Percentiles rank a stretch among this genome's conserved stretches.
phyloP scores from a whole-genome alignment of 495 filamentous ascomycete species.

The Tuber aestivum region DNA sequence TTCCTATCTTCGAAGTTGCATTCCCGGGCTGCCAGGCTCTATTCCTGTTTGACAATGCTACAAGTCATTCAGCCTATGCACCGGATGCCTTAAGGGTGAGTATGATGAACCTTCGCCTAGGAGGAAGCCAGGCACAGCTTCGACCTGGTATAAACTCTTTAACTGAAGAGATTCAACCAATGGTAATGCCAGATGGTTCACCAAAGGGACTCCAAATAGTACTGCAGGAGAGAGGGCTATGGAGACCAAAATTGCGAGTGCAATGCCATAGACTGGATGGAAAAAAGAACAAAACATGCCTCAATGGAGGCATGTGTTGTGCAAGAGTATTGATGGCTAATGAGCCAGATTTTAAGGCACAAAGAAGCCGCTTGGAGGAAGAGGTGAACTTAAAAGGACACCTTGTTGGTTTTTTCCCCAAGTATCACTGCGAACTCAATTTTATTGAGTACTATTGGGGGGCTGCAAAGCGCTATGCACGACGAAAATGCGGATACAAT shows the following conservation, averaged over 20 bases:
- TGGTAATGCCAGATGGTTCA: not conserved
- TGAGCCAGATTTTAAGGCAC: not conserved
- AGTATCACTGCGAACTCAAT: slow-evolving; percentile 5
- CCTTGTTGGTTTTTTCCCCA: not conserved
- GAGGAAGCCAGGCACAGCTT: not conserved
- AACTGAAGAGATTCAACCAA: not conserved
- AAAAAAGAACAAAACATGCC: not conserved
- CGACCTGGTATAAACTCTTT: not conserved
- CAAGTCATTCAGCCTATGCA: not conserved
- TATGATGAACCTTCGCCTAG: not conserved
- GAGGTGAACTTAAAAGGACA: not conserved
- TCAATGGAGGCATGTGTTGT: not conserved
- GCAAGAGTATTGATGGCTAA: not conserved
- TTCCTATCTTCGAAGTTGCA: not conserved
- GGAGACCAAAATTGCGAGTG: not conserved
- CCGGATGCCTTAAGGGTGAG: not conserved
- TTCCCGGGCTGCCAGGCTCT: slow-evolving; percentile 2
- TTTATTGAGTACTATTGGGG: slow-evolving; percentile 2
- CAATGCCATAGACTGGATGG: not conserved
- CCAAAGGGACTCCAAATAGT: not conserved
- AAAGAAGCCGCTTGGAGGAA: not conserved
- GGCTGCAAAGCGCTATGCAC: slow-evolving; percentile 6
- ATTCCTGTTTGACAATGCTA: not conserved
- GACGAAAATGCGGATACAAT: slow-evolving; percentile 3
- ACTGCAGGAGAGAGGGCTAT: not conserved